Base-by-base conservation (phyloP, 2,329 filamentous ascomycete species). In the Curvularia sp. region DNA sequence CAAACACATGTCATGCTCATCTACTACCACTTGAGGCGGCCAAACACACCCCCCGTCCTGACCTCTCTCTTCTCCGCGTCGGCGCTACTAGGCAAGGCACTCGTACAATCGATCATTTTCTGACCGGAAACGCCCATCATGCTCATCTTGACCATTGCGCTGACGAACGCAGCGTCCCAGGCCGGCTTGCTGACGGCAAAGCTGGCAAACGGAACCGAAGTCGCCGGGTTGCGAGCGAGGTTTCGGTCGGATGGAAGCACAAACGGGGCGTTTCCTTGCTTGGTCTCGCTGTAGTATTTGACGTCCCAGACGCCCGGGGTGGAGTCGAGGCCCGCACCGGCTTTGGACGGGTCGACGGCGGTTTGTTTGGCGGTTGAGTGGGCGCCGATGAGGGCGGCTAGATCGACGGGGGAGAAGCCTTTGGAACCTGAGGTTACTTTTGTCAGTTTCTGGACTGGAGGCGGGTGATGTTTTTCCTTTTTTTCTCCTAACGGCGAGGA, bases 321-420 rank as follows among this genome's bases (percentile, higher is more conserved):
- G 1, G 71, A 69, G 61, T 79, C 77, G 23, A 77, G 63, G 2
- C 68, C 15, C 10, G 70, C 65, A 1, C 71, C 70, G 0, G 66
- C 65, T 10, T 56, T 38, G 3, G 73, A 63, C 3, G 73, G 70
- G 25, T 73, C 65, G 18, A 60, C 59, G 52, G 41, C 23, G 51
- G 68, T 68, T 53, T 78, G 74, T 30, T 69, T 74, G 1, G 72
- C 72, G 3, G 74, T 55, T 1, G 68, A 73, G 61, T 79, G 77
- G 5, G 76, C 75, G 32, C 77, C 77, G 42, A 78, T 63, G 5
- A 79, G 66, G 15, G 77, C 77, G 6, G 74, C 73, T n/a, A 79
- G 74, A 41, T 78, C 77, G 15, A 55, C 63, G 19, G 74, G 66
- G 3, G 67, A 63, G 64, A 79, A 77, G 27, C 75, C 76, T 47